phyloP scores from a whole-genome alignment of 1,284 basidiomycete genomes.

The Trametes polyzona region DNA sequence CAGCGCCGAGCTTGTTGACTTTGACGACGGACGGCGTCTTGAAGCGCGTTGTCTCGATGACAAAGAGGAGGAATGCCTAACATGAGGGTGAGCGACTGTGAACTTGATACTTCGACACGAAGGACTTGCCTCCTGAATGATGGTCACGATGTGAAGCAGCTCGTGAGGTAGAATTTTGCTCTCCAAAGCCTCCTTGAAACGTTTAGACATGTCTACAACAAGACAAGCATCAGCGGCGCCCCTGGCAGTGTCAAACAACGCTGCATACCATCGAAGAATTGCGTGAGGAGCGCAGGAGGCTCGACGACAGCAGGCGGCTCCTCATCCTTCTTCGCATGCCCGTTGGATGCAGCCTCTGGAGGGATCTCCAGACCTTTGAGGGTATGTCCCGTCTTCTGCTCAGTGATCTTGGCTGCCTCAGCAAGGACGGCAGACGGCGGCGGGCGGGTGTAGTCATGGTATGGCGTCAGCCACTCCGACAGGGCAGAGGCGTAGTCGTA shows the following conservation, averaged over 20 bases:
- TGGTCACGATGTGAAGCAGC: conserved; percentile 66
- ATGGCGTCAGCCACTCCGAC: conserved; percentile 74
- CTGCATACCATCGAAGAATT: conserved; percentile 64
- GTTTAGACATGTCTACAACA: conserved; percentile 52
- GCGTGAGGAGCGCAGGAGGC: conserved; percentile 54
- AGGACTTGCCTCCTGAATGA: conserved; percentile 71
- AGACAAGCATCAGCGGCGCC: background rate
- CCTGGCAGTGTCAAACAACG: background rate
- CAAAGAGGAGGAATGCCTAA: conserved; percentile 71
- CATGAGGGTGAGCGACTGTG: background rate
- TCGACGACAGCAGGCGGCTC: conserved; percentile 65
- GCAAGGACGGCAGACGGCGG: conserved; percentile 69
- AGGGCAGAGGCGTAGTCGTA: conserved; percentile 62
- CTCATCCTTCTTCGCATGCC: conserved; percentile 66
- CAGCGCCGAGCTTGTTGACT: conserved; percentile 69
- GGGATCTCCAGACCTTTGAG: conserved; percentile 63
- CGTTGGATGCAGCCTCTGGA: conserved; percentile 45
- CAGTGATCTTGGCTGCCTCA: conserved; percentile 70
- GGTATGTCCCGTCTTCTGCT: conserved; percentile 69
- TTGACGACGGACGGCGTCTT: conserved; percentile 70
- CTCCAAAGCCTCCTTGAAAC: conserved; percentile 50
- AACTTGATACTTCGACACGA: too few relatives aligned
- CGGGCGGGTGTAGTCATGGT: conserved; percentile 72
- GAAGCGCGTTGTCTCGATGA: conserved; percentile 69
- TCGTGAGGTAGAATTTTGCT: conserved; percentile 49